phyloP scores from a whole-genome alignment of 1,284 basidiomycete genomes.

The Thecaphora thlaspeos region DNA sequence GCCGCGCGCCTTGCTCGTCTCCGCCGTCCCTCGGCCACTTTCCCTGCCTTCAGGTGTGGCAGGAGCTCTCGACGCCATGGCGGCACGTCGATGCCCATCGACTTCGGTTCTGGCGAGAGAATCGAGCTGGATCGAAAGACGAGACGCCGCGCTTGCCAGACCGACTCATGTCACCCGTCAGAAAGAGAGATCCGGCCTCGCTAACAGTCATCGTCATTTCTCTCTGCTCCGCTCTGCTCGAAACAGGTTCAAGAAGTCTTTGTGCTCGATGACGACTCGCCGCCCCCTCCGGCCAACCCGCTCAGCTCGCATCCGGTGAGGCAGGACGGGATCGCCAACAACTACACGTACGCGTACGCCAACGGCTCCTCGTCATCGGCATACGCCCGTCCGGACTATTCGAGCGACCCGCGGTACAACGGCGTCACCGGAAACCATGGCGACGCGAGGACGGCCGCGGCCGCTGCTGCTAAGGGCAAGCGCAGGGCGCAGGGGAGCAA shows the following conservation, averaged over 20 bases:
- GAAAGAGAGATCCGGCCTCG: too few relatives aligned
- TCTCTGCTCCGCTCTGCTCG: neutral
- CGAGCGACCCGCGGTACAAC: conserved; percentile 20
- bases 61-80: too few relatives aligned
- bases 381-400: neutral
- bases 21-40: too few relatives aligned
- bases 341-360: conserved; percentile 23
- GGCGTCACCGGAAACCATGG: conserved; percentile 8
- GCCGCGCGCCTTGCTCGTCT: too few relatives aligned
- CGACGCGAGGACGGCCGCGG: conserved; percentile 2
- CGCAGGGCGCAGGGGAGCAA: conserved; percentile 27
- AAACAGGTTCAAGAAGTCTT: conserved; percentile 41
- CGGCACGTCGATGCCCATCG: neutral
- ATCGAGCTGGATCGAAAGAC: too few relatives aligned
- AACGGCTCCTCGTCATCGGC: conserved; percentile 13
- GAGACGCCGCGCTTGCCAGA: too few relatives aligned
- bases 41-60: too few relatives aligned
- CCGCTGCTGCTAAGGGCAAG: conserved; percentile 16
- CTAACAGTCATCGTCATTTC: neutral
- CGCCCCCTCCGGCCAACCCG: conserved; percentile 27
- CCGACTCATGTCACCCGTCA: too few relatives aligned
- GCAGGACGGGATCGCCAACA: conserved; percentile 26
- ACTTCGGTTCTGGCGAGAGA: too few relatives aligned
- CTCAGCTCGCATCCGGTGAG: conserved; percentile 33
- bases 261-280: conserved; percentile 44